These are phyloP conservation scores for Chrysopogon serrulatus DNA, from an alignment of 176 grass and related monocot genomes.

Conservation along the genomic window DNA sequence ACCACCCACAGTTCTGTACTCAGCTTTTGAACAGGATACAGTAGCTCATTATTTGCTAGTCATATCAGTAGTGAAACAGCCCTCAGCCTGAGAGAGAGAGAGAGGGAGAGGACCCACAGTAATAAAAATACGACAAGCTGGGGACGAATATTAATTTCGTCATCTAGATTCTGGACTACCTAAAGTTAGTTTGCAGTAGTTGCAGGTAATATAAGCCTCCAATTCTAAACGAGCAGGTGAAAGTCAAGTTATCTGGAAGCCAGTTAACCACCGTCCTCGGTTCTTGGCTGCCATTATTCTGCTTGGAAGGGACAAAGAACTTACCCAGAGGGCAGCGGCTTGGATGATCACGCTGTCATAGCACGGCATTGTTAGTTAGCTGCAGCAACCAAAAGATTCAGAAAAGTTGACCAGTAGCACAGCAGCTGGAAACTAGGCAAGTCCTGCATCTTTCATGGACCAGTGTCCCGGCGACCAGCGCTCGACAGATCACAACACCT, in stretches of 20 bases:
- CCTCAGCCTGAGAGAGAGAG: not conserved
- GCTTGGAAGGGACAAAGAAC: conserved; percentile 6
- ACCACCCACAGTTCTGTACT: not conserved
- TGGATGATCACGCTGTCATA: not conserved
- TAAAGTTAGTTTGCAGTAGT: not conserved
- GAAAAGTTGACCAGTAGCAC: conserved; percentile 34
- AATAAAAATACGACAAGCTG: not conserved
- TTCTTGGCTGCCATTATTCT: conserved; percentile 23
- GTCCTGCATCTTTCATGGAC: conserved; percentile 15
- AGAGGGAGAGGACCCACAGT: not conserved
- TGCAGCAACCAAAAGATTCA: conserved; percentile 37
- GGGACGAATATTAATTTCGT: not conserved
- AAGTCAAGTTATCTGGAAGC: not conserved
- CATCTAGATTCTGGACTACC: not conserved
- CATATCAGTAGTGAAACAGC: not conserved
- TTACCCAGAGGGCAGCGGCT: not conserved
- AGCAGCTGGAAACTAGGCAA: no score
- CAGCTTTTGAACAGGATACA: not conserved
- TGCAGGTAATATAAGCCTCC: not conserved
- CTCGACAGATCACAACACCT: conserved; percentile 16
- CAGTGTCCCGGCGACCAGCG: not conserved
- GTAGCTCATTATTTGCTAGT: not conserved
- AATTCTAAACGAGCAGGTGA: not conserved
- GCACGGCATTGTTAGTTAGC: not conserved
- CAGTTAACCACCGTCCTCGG: not conserved